phyloP scores from a whole-genome alignment of 2,329 filamentous ascomycete genomes.

The Lecanicillium sp. region DNA sequence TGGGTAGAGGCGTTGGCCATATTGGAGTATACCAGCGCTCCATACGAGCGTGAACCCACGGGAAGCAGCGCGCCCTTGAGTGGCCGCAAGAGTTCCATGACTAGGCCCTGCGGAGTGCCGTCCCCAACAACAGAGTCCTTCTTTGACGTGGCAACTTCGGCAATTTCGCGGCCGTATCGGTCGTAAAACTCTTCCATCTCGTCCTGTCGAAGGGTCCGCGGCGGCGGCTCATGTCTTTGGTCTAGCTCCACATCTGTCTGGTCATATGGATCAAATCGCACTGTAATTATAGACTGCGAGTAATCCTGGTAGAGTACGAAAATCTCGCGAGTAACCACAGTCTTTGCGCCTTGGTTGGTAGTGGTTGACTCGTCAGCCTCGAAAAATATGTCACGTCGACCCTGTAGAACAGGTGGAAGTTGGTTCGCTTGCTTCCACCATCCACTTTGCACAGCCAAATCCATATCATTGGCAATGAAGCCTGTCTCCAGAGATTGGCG shows the following conservation, averaged over 20 bases:
- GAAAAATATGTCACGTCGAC: conserved; percentile 71
- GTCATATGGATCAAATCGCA: conserved; percentile 68
- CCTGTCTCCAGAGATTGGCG: conserved; percentile 71
- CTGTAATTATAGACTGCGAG: conserved; percentile 83
- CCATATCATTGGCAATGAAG: conserved; percentile 81
- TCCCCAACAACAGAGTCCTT: conserved; percentile 79
- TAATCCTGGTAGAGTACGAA: conserved; percentile 94
- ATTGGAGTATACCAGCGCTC: conserved; percentile 88
- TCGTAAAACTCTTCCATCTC: conserved; percentile 83
- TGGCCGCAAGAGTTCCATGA: conserved; percentile 71
- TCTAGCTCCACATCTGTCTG: conserved; percentile 65
- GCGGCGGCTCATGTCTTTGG: conserved; percentile 80
- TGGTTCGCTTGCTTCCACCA: conserved; percentile 85
- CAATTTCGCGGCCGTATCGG: conserved; percentile 70
- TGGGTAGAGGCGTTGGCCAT: conserved; percentile 87
- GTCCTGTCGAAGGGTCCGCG: conserved; percentile 76
- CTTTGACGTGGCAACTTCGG: conserved; percentile 58
- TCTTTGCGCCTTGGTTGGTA: conserved; percentile 60
- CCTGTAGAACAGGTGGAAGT: conserved; percentile 74
- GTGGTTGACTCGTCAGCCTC: conserved; percentile 74
- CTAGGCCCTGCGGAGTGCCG: conserved; percentile 67
- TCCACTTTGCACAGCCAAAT: conserved; percentile 61
- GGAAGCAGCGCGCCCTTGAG: conserved; percentile 68
- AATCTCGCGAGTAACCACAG: conserved; percentile 67
- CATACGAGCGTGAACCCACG: conserved; percentile 82